Percentiles rank a stretch among this genome's conserved stretches.
These are phyloP conservation scores for Calocybe indica DNA, from an alignment of 768 basidiomycete genomes.

Conservation along the genomic window DNA sequence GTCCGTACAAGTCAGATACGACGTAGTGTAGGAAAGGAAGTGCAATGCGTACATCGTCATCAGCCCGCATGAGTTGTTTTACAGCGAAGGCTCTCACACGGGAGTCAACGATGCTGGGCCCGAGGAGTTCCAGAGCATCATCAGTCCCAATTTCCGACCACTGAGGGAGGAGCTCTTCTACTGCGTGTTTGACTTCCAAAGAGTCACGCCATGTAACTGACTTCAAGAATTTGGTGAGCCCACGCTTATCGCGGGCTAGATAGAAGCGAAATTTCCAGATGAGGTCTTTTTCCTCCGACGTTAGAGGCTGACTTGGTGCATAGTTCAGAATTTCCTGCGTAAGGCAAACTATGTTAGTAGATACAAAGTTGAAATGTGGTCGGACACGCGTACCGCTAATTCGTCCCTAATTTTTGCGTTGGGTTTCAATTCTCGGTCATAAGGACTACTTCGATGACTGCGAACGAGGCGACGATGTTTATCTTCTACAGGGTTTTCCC, in stretches of 20 bases:
- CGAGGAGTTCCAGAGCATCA: slow-evolving; percentile 91
- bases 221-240: slow-evolving; percentile 95
- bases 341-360: neutral
- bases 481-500: slow-evolving; percentile 96
- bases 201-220: slow-evolving; percentile 97
- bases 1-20: slow-evolving; percentile 4
- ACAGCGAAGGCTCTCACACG: slow-evolving; percentile 94
- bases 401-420: slow-evolving; percentile 95
- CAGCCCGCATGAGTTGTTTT: slow-evolving; percentile 81
- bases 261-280: slow-evolving; percentile 99
- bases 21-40: neutral
- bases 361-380: neutral
- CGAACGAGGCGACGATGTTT: slow-evolving; percentile 93
- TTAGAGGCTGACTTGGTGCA: slow-evolving; percentile 81
- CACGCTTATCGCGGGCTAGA: slow-evolving; percentile 84
- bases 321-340: slow-evolving; percentile 82
- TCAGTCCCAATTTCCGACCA: slow-evolving; percentile 98
- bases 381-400: slow-evolving; percentile 57
- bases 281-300: slow-evolving; percentile 89
- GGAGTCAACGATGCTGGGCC: slow-evolving; percentile 85
- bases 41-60: slow-evolving; percentile 72
- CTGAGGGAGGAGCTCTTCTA: slow-evolving; percentile 89
- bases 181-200: slow-evolving; percentile 95
- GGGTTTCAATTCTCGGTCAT: slow-evolving; percentile 93
- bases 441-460: slow-evolving; percentile 91